phyloP scores from a whole-genome alignment of 2,329 filamentous ascomycete genomes.

The Neonectria faginata region DNA sequence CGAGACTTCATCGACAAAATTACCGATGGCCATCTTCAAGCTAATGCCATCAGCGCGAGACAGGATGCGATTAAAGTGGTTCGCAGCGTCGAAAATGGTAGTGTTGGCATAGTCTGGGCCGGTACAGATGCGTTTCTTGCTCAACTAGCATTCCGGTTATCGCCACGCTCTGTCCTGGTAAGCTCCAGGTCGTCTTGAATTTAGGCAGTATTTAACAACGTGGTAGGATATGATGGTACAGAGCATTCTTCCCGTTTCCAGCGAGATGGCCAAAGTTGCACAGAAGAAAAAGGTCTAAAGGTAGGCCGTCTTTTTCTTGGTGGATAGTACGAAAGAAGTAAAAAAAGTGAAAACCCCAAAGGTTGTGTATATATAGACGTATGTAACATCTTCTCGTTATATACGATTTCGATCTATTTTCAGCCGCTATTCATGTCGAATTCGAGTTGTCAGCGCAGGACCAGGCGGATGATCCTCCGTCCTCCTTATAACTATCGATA shows the following conservation, averaged over 20 bases:
- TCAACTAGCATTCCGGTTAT: slow-evolving; percentile 18
- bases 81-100: slow-evolving; percentile 34
- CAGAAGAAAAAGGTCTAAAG: no score
- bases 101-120: slow-evolving; percentile 35
- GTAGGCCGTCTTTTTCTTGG: no score
- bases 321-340: no score
- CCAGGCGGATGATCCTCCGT: slow-evolving; percentile 52
- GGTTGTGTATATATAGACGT: no score
- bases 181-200: no score
- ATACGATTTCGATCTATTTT: no score
- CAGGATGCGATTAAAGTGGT: slow-evolving; percentile 31
- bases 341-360: no score
- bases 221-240: no score
- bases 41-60: slow-evolving; percentile 25
- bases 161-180: slow-evolving; percentile 9
- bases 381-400: no score
- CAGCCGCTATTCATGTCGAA: neutral
- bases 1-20: slow-evolving; percentile 26
- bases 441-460: slow-evolving; percentile 40
- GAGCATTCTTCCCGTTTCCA: no score
- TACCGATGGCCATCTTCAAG: slow-evolving; percentile 27
- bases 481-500: slow-evolving; percentile 48
- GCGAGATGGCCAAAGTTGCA: no score
- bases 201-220: neutral
- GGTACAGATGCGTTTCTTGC: slow-evolving; percentile 31